phyloP scores from a whole-genome alignment of 2,329 filamentous ascomycete genomes.

The Monilinia aucupariae region DNA sequence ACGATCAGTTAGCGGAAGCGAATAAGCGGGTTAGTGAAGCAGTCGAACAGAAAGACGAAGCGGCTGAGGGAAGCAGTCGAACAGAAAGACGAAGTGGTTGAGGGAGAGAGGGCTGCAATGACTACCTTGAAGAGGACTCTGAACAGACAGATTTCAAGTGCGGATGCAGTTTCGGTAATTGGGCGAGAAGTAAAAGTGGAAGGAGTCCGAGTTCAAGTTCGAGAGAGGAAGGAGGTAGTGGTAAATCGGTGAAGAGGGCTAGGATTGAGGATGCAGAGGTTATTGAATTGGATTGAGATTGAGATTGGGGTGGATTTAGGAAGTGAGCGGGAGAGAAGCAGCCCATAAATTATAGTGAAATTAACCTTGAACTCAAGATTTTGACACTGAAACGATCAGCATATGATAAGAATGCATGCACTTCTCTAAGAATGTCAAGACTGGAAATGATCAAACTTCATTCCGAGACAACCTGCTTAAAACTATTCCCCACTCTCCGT shows the following conservation, averaged over 20 bases:
- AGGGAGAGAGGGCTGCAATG: neutral
- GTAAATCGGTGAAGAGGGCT: neutral
- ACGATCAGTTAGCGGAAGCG: neutral
- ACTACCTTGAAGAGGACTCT: neutral
- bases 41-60: neutral
- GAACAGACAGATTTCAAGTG: neutral
- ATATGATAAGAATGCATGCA: too few relatives aligned
- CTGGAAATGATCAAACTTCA: too few relatives aligned
- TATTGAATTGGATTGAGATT: neutral
- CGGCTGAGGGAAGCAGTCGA: neutral
- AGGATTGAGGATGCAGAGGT: neutral
- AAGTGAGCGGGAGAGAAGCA: too few relatives aligned
- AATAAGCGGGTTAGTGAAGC: neutral
- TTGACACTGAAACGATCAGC: too few relatives aligned
- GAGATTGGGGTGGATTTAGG: neutral
- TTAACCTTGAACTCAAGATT: too few relatives aligned
- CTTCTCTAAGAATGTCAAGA: too few relatives aligned
- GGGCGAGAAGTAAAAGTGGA: neutral
- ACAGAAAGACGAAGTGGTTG: neutral
- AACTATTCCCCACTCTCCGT: neutral
- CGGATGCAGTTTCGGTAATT: fast-evolving
- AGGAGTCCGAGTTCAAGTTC: neutral
- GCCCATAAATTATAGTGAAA: too few relatives aligned
- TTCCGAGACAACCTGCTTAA: neutral
- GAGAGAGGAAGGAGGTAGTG: too few relatives aligned